Percentiles rank a stretch among this genome's conserved stretches.
These are phyloP conservation scores for Solanum etuberosum DNA, from an alignment of 257 asterid species.

Conservation along the genomic window DNA sequence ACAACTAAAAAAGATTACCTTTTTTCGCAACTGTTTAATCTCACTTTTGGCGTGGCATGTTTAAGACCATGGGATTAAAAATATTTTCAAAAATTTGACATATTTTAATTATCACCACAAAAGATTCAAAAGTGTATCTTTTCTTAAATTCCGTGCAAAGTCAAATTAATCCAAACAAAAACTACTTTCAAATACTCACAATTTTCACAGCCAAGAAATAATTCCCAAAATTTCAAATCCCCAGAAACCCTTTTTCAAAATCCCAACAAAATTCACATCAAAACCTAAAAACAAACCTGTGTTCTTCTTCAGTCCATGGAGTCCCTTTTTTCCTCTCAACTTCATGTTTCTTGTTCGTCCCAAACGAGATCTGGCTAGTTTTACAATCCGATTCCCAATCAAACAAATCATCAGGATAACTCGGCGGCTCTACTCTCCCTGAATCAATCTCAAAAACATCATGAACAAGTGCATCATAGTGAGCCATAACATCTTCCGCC, in stretches of 20 bases:
- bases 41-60: neutral
- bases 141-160: neutral
- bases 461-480: constrained; percentile 43
- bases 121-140: neutral
- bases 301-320: constrained; percentile 85
- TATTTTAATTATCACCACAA: too few relatives aligned
- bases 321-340: constrained; percentile 64
- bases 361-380: constrained; percentile 55
- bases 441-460: constrained; percentile 55
- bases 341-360: constrained; percentile 31
- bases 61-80: too few relatives aligned
- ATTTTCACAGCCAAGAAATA: neutral
- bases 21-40: neutral
- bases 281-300: constrained; percentile 24
- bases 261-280: neutral
- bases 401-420: constrained; percentile 21
- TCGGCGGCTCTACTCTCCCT: constrained; percentile 55
- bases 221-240: neutral
- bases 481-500: constrained; percentile 36
- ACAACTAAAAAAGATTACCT: neutral
- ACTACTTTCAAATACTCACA: neutral
- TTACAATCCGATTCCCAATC: constrained; percentile 11
- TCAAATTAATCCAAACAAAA: neutral
- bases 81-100: too few relatives aligned
- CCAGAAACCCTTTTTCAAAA: neutral